Conservation (phyloP, 73 alveolate genomes). For the Paraurostyla sp. region DNA sequence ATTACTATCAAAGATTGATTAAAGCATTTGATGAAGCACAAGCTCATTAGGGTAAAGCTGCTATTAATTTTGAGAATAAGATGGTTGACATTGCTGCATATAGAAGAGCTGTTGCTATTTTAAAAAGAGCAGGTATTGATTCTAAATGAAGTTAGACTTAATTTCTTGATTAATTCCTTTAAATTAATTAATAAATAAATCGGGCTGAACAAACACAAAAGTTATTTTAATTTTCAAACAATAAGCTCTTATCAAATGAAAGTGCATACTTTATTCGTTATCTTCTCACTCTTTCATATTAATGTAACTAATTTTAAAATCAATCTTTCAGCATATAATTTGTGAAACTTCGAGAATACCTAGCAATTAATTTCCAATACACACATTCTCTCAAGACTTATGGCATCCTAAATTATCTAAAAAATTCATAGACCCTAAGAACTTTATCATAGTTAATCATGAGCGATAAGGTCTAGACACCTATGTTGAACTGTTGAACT, state of each 20-base stretch:
- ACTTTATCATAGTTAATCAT: conserved; percentile 36
- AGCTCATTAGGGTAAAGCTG: conserved; percentile 67
- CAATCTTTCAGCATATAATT: no score
- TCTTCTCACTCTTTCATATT: no score
- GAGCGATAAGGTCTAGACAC: conserved; percentile 36
- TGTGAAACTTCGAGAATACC: neutral
- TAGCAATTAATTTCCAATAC: conserved; percentile 6
- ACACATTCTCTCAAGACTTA: neutral
- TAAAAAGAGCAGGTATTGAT: conserved; percentile 45
- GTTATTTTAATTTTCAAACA: neutral
- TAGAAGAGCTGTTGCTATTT: conserved; percentile 59
- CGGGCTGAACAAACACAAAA: neutral
- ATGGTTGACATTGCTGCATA: conserved; percentile 76
- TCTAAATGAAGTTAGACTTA: neutral
- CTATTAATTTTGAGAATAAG: conserved; percentile 63
- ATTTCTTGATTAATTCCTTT: neutral
- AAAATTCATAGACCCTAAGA: neutral
- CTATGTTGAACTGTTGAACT: conserved; percentile 3
- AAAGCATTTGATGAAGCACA: conserved; percentile 63
- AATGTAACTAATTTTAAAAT: no score
- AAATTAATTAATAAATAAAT: neutral
- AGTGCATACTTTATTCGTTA: no score
- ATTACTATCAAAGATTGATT: conserved; percentile 57
- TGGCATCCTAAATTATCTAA: conserved; percentile 35
- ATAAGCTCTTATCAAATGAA: neutral